Evolutionary conservation across 768 basidiomycete species (phyloP).

Genomic region (Cubamyces lactineus): DNA sequence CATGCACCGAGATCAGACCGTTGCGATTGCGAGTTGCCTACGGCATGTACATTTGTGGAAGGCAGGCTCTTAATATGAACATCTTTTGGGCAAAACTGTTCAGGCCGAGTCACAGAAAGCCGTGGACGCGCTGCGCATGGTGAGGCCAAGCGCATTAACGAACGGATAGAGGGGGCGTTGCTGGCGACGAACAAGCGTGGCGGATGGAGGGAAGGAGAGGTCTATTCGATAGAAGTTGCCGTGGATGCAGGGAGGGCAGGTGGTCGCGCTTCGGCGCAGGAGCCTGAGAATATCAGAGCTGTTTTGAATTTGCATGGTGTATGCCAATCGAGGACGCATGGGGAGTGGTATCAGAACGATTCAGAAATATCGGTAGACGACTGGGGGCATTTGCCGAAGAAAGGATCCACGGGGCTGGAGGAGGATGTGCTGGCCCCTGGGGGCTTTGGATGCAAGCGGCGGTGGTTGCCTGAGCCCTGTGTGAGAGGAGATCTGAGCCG

Average conservation of each 20-base stretch:
- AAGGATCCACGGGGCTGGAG: too few relatives aligned
- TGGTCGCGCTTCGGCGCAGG: not conserved
- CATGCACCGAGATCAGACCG: constrained; percentile 3
- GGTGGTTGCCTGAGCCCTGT: too few relatives aligned
- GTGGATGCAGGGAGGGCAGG: not conserved
- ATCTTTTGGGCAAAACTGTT: not conserved
- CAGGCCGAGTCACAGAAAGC: not conserved
- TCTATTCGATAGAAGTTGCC: constrained; percentile 6
- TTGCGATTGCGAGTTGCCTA: constrained; percentile 4
- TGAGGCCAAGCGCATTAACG: not conserved
- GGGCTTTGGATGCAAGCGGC: too few relatives aligned
- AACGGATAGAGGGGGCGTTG: not conserved
- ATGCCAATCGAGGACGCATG: constrained; percentile 9
- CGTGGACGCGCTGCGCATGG: not conserved
- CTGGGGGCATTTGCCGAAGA: too few relatives aligned
- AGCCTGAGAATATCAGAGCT: constrained; percentile 16
- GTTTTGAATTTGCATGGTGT: constrained; percentile 2
- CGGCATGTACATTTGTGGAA: constrained; percentile 11
- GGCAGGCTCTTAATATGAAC: not conserved
- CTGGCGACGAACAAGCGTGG: not conserved
- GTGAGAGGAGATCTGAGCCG: too few relatives aligned
- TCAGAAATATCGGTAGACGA: not conserved
- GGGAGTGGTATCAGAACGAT: not conserved
- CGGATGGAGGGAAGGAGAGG: not conserved
- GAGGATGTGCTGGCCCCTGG: too few relatives aligned